Percentiles rank a stretch among this genome's conserved stretches.
Evolutionary conservation across 306 rosid species (phyloP).

Genomic region (Inga laurina): DNA sequence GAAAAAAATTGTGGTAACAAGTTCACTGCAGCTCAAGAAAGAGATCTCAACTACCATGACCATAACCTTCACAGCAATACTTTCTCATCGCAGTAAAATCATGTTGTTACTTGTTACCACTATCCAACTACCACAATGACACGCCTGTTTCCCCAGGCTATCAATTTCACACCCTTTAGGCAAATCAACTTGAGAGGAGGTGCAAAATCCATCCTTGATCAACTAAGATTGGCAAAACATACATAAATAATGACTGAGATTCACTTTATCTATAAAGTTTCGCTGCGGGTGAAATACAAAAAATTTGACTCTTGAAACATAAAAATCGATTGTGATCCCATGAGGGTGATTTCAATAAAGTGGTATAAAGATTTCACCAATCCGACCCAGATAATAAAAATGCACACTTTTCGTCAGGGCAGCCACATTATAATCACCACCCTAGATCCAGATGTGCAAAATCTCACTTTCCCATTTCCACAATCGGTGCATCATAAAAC

Average conservation of each 20-base stretch:
- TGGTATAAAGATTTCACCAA: neutral
- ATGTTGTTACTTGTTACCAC: neutral
- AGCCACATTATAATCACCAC: neutral
- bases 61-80: conserved; percentile 9
- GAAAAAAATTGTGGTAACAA: neutral
- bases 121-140: neutral
- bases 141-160: neutral
- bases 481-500: neutral
- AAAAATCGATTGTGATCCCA: conserved; percentile 1
- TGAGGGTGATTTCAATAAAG: neutral
- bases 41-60: neutral
- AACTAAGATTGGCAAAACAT: neutral
- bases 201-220: neutral
- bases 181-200: neutral
- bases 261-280: neutral
- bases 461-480: conserved; percentile 11
- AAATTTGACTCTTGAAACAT: neutral
- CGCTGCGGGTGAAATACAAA: neutral
- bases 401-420: neutral
- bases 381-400: neutral
- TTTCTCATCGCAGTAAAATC: neutral
- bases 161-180: neutral
- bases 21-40: neutral
- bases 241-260: neutral
- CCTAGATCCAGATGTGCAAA: neutral